Percentiles rank a stretch among this genome's conserved stretches.
Evolutionary conservation across 1,284 basidiomycete genomes (phyloP).

Genomic region (Wolfiporia cocos): DNA sequence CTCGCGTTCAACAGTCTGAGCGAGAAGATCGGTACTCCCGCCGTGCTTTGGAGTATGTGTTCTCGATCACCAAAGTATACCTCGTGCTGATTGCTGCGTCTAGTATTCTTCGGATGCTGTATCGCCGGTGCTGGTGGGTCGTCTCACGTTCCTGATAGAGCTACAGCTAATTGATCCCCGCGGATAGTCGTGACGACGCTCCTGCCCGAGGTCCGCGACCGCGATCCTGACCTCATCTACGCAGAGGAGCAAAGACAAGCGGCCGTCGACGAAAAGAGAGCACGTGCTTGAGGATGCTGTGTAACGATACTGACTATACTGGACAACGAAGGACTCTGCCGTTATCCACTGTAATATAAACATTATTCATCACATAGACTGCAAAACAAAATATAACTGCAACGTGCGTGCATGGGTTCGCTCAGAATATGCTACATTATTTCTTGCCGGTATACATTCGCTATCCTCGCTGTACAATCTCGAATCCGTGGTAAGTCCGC

Average conservation of each 20-base stretch:
- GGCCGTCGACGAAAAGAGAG: too few relatives aligned
- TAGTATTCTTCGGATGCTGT: slow-evolving; percentile 58
- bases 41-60: slow-evolving; percentile 58
- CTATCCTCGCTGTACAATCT: slow-evolving; percentile 46
- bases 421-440: too few relatives aligned
- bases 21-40: slow-evolving; percentile 55
- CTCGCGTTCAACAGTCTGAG: slow-evolving; percentile 73
- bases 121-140: slow-evolving; percentile 43
- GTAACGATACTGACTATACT: too few relatives aligned
- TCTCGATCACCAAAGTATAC: slow-evolving; percentile 19
- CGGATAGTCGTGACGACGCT: slow-evolving; percentile 56
- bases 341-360: too few relatives aligned
- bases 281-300: too few relatives aligned
- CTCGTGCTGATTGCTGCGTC: neutral
- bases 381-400: too few relatives aligned
- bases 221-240: slow-evolving; percentile 64
- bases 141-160: neutral
- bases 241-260: slow-evolving; percentile 37
- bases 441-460: too few relatives aligned
- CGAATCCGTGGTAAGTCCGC: slow-evolving; percentile 47
- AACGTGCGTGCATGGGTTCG: too few relatives aligned
- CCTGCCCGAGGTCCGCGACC: slow-evolving; percentile 72
- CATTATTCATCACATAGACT: too few relatives aligned
- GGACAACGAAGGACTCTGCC: too few relatives aligned
- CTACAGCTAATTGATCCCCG: too few relatives aligned